Evolutionary conservation across 2,329 filamentous ascomycete species (phyloP), one percentile per base, ranked within the genome.

Genomic region (Epicoccum sorghinum): DNA sequence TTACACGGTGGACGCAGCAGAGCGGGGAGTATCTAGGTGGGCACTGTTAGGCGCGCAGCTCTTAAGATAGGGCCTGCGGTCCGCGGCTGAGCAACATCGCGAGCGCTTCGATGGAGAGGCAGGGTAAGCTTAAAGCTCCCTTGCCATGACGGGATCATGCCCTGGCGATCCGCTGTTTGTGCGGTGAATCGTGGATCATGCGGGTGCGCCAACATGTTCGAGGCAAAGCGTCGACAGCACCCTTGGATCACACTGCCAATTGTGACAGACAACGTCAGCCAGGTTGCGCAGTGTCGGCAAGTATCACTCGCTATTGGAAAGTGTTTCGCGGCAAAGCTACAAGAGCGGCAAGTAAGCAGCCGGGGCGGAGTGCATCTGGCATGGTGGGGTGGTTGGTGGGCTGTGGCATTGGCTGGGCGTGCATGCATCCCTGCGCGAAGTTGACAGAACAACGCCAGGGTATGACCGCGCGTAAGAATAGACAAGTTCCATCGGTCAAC

Each of bases 351-450:
- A 42, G 53, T 50, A 54, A 58, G 60, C 58, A 65, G 52, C 57
- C 61, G 64, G 63, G 68, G 67, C 67, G 66, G 66, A 68, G 64
- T 59, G 49, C 47, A 52, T 56, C 53, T 45, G 42, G 58, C 48
- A 49, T 55, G 49, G 60, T 47, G 59, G 56, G 50, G 55, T 61
- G 58, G 57, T 45, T 48, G 51, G 45, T 40, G 41, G 40, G 48
- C 38, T 46, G 52, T 55, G 48, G 59, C 58, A 48, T 55, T 60
- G 45, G 43, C 47, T 53, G 35, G 52, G 53, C 58, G 51, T 57
- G 52, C 56, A 61, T 45, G 52, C 37, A 60, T 55, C 56, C 59
- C 54, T 56, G 46, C 44, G 42, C 46, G 41, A 55, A 39, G 48
- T 25, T 27, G 29, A 47, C 55, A 60, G 23, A 42, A 46, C 18